Base-by-base conservation (phyloP, 768 basidiomycete genomes). In the Grammothele lineata region DNA sequence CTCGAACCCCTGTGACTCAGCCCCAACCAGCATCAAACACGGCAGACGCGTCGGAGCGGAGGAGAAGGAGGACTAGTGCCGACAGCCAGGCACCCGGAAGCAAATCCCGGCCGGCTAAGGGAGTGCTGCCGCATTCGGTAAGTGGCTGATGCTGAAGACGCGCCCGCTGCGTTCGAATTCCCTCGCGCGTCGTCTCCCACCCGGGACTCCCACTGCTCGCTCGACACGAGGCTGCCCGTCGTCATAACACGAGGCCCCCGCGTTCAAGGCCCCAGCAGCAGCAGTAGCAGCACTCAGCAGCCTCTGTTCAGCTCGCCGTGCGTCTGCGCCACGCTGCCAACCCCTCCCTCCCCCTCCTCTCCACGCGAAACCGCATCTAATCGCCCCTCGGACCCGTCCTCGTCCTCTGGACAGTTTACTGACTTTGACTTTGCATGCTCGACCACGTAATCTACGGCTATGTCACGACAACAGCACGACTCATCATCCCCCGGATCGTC, bases 401-500 rank as follows among this genome's bases (percentile, higher is more conserved):
- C 26, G 47, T 49, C 49, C 44, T 50, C 52, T 46, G 30, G 51
- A 37, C 57, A 58, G 23, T 48, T 45, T 58, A n/a, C 30, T 32
- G 9, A 32, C 15, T 58, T 51, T 55, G 43, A 46, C 43, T 26
- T 57, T 59, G 62, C 54, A 61, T 61, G 62, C 45, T 45, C 41
- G 32, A 32, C 46, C 24, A 43, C 53, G 50, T 57, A 57, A 56
- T 58, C 47, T 39, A 59, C 60, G 60, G 49, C 42, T 43, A 63
- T 63, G 62, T 60, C 58, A 59, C 62, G 56, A 53, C 50, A 51
- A 43, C 57, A 60, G 62, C 51, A 60, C 57, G 59, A 57, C 27
- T 47, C 53, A 36, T 34, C 57, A 40, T 45, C 43, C 35, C 50
- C 56, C 38, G 50, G 47, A 44, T 60, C 55, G 8, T 54, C 56